These are phyloP conservation scores for Fusarium setosum DNA, from an alignment of 2,329 filamentous ascomycete species.

Conservation along the genomic window DNA sequence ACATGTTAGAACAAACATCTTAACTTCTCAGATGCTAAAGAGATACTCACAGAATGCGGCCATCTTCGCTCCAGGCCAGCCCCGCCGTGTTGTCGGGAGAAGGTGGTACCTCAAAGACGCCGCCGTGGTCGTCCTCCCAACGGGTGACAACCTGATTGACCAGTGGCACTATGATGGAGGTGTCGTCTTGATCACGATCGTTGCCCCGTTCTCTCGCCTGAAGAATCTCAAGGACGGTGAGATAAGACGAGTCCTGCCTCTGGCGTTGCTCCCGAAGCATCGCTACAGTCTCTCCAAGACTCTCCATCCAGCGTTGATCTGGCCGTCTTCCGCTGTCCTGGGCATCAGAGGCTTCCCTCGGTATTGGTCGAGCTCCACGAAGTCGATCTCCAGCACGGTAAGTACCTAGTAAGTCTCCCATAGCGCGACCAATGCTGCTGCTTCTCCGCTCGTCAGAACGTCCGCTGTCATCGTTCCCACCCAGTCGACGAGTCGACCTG, in stretches of 20 bases:
- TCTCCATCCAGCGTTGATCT: conserved; percentile 49
- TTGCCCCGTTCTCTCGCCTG: conserved; percentile 48
- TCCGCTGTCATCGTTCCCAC: conserved; percentile 39
- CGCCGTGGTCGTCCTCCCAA: conserved; percentile 56
- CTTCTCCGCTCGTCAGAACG: conserved; percentile 49
- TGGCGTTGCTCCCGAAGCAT: conserved; percentile 51
- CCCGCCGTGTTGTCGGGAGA: conserved; percentile 70
- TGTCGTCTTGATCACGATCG: conserved; percentile 50
- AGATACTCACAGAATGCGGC: conserved; percentile 68
- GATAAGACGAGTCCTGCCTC: conserved; percentile 50
- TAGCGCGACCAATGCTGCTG: conserved; percentile 51
- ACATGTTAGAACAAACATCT: conserved; percentile 38
- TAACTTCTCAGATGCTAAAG: no score
- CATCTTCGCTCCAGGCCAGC: conserved; percentile 71
- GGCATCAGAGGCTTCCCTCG: conserved; percentile 43
- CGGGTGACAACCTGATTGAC: conserved; percentile 52
- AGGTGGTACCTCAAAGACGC: conserved; percentile 56
- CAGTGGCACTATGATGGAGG: conserved; percentile 50
- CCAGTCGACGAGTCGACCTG: conserved; percentile 24
- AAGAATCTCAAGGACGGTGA: conserved; percentile 52
- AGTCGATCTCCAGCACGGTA: conserved; percentile 51
- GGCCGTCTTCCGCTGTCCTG: conserved; percentile 35
- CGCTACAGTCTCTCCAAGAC: conserved; percentile 50
- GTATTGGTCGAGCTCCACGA: conserved; percentile 48
- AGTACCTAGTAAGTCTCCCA: conserved; percentile 52